These are phyloP conservation scores for Exophiala sp. DNA, from an alignment of 2,329 filamentous ascomycete species.

Conservation along the genomic window DNA sequence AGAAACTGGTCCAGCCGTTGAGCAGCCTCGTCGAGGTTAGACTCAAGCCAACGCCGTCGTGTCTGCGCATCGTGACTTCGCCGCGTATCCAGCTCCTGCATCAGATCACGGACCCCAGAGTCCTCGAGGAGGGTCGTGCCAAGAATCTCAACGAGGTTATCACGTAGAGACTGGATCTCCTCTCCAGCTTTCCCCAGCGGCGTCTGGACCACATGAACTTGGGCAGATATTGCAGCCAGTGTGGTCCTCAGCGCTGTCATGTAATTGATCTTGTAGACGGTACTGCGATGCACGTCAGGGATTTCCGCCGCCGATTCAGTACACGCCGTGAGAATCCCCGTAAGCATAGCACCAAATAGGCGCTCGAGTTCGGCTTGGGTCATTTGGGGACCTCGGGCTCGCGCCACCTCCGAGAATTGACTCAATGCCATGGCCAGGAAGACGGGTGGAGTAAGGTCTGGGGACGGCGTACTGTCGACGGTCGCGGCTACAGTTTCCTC, in stretches of 20 bases:
- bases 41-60: conserved; percentile 32
- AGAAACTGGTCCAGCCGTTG: conserved; percentile 85
- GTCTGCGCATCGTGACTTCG: neutral
- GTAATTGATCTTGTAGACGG: conserved; percentile 50
- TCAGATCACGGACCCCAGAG: conserved; percentile 22
- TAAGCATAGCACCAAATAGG: conserved; percentile 74
- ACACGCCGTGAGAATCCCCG: conserved; percentile 79
- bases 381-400: conserved; percentile 25
- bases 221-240: conserved; percentile 53
- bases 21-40: conserved; percentile 54
- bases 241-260: conserved; percentile 51
- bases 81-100: conserved; percentile 21
- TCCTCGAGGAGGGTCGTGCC: conserved; percentile 19
- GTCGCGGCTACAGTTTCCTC: conserved; percentile 15
- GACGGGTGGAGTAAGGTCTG: conserved; percentile 21
- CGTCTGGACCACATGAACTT: conserved; percentile 33
- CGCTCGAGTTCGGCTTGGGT: conserved; percentile 67
- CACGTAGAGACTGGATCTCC: conserved; percentile 20
- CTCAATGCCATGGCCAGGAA: conserved; percentile 21
- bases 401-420: conserved; percentile 51
- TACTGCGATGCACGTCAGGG: conserved; percentile 39
- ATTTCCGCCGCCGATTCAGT: conserved; percentile 56
- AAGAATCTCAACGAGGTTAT: conserved; percentile 18
- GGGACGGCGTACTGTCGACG: conserved; percentile 2
- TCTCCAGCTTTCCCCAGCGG: conserved; percentile 17